A percentile compares a stretch with the other conserved stretches of the same genome.
These are phyloP conservation scores for Limnomonas spitsbergensis DNA, from an alignment of 139 green algal genomes.

Conservation along the genomic window DNA sequence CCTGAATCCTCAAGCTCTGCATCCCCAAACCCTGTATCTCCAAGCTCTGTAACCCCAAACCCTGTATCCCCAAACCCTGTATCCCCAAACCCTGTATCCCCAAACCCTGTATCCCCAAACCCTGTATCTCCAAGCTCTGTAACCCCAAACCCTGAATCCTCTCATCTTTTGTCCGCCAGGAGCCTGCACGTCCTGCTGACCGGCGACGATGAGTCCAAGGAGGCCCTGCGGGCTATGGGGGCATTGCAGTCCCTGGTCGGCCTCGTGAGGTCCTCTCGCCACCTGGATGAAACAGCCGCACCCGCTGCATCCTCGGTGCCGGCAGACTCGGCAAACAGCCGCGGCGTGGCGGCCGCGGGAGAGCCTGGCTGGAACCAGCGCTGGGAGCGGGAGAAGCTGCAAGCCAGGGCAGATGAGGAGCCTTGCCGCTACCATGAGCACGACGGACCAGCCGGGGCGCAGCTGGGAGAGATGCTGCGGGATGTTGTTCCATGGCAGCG, in stretches of 20 bases:
- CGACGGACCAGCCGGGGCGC: not conserved
- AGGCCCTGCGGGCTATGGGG: slow-evolving; percentile 29
- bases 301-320: not conserved
- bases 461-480: not conserved
- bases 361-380: not conserved
- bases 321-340: not conserved
- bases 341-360: not conserved
- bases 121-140: too few species aligned
- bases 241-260: slow-evolving; percentile 20
- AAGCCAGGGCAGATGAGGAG: not conserved
- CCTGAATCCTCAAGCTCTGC: too few species aligned
- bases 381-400: not conserved
- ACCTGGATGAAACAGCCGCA: not conserved
- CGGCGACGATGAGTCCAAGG: slow-evolving; percentile 29
- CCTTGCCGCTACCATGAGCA: not conserved
- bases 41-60: too few species aligned
- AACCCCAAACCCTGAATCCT: too few species aligned
- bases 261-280: slow-evolving; percentile 3
- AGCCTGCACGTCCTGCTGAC: slow-evolving; percentile 37
- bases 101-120: too few species aligned
- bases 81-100: too few species aligned
- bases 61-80: too few species aligned
- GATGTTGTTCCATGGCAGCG: slow-evolving; percentile 20
- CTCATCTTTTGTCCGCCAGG: too few species aligned
- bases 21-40: too few species aligned